Conservation (phyloP, 1,139 yeast genomes). For the Yamadazyma diospyri region DNA sequence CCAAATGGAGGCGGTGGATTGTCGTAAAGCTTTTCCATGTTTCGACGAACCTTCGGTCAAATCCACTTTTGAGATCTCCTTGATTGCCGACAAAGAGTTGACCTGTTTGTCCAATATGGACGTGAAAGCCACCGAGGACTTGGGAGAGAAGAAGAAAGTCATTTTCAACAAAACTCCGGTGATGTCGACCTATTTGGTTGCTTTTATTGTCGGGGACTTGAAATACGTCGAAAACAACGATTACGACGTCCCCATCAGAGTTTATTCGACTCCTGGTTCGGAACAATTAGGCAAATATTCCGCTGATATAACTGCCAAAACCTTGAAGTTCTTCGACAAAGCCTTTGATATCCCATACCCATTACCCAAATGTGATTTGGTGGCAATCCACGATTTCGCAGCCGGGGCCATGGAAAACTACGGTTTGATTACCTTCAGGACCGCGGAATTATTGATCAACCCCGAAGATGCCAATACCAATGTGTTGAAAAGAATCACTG, state of each 20-base stretch:
- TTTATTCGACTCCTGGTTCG: conserved; percentile 53
- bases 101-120: conserved; percentile 84
- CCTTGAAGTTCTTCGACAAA: conserved; percentile 48
- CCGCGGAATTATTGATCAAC: conserved; percentile 50
- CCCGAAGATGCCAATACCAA: conserved; percentile 41
- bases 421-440: conserved; percentile 55
- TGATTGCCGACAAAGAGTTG: conserved; percentile 56
- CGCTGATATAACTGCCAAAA: conserved; percentile 49
- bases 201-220: conserved; percentile 76
- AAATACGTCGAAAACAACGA: conserved; percentile 62
- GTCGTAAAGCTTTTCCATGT: conserved; percentile 89
- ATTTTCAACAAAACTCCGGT: conserved; percentile 54
- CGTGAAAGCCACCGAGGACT: conserved; percentile 43
- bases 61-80: conserved; percentile 68
- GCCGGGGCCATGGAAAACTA: conserved; percentile 66
- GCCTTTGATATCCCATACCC: conserved; percentile 57
- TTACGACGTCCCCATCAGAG: conserved; percentile 61
- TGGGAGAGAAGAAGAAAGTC: conserved; percentile 51
- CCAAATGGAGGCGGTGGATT: conserved; percentile 88
- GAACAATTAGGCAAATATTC: conserved; percentile 49
- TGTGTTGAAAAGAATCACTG: conserved; percentile 51
- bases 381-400: conserved; percentile 56
- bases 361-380: conserved; percentile 56
- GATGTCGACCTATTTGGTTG: conserved; percentile 78
- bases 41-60: conserved; percentile 84